Evolutionary conservation across 2,329 filamentous ascomycete species (phyloP).

Genomic region (Arthrobotrys iridis): DNA sequence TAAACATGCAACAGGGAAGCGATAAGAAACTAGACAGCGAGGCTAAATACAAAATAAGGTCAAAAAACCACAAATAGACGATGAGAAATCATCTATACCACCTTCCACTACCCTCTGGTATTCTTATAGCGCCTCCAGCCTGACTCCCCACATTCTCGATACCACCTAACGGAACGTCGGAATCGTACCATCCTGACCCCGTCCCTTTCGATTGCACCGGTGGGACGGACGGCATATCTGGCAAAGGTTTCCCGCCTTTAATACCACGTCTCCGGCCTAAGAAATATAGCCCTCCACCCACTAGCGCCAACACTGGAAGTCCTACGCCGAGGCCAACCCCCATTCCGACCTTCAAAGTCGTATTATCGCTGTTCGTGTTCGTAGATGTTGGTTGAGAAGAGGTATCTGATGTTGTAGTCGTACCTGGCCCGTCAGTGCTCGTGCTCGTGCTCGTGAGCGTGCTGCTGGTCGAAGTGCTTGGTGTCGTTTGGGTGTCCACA

Average conservation of each 20-base stretch:
- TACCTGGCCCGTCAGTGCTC: background rate
- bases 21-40: too few species aligned
- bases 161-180: background rate
- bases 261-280: conserved; percentile 7
- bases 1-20: too few species aligned
- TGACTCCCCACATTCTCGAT: conserved; percentile 15
- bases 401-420: background rate
- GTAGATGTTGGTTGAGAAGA: background rate
- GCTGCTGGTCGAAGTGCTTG: background rate
- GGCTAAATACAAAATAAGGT: too few species aligned
- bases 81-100: too few species aligned
- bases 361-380: background rate
- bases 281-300: conserved; percentile 17
- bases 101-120: background rate
- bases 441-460: background rate
- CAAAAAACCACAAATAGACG: too few species aligned
- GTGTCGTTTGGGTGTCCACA: background rate
- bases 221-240: background rate
- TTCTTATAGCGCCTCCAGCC: background rate
- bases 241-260: background rate
- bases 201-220: background rate
- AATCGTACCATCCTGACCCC: conserved; percentile 6
- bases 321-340: conserved; percentile 28
- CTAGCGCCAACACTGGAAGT: background rate
- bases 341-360: conserved; percentile 22